Evolutionary conservation across 495 filamentous ascomycete genomes (phyloP).

Genomic region (Trichocladium uniseriatum): DNA sequence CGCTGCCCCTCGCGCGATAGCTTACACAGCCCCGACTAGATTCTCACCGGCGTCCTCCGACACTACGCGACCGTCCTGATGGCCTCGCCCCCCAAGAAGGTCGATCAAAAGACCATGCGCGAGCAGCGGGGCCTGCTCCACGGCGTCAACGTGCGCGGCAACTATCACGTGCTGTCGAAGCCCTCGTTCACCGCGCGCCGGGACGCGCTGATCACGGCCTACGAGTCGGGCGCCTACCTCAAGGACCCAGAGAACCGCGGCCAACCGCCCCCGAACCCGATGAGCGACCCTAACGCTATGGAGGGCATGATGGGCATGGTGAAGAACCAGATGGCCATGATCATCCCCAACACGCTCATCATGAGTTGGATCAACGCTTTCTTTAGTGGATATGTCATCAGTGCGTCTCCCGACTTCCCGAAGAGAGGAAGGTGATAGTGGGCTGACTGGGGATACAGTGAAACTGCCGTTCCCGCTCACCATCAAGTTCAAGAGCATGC

Average conservation of each 20-base stretch:
- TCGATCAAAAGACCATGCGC: conserved; percentile 62
- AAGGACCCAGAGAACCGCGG: conserved; percentile 81
- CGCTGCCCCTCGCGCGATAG: neutral
- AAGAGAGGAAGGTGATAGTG: no score
- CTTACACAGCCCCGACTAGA: conserved; percentile 39
- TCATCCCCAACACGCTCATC: conserved; percentile 95
- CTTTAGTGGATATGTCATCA: conserved; percentile 94
- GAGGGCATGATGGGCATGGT: conserved; percentile 99
- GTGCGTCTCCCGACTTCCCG: conserved; percentile 41
- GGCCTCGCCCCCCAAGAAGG: conserved; percentile 73
- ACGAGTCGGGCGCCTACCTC: conserved; percentile 74
- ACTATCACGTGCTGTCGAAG: conserved; percentile 62
- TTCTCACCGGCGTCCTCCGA: conserved; percentile 87
- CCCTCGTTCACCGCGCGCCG: conserved; percentile 71
- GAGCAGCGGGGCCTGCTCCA: conserved; percentile 83
- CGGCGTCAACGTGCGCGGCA: conserved; percentile 74
- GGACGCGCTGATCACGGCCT: conserved; percentile 67
- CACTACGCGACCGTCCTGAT: conserved; percentile 93
- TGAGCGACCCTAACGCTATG: conserved; percentile 96
- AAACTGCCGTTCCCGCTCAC: conserved; percentile 98
- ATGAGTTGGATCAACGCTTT: conserved; percentile 99
- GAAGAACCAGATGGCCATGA: conserved; percentile 99
- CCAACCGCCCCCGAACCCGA: conserved; percentile 84
- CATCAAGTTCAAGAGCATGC: conserved; percentile 97
- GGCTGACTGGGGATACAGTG: conserved; percentile 39